These are phyloP conservation scores for Plasmodium ovale DNA, from an alignment of 169 alveolate genomes.

Conservation along the genomic window DNA sequence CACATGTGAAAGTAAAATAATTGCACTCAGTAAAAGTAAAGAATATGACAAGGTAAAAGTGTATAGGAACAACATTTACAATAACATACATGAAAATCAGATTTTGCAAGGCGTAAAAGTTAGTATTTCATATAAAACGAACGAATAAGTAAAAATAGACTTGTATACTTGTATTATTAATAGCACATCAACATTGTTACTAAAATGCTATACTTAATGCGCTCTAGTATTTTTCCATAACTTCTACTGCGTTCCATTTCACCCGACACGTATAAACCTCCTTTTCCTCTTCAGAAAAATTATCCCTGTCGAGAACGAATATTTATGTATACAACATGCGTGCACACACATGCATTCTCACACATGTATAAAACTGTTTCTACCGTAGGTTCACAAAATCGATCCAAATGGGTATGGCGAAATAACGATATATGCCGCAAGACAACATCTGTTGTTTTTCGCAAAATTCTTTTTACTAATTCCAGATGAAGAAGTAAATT, in stretches of 20 bases:
- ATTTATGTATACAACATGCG: too few relatives aligned
- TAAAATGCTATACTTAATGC: background rate
- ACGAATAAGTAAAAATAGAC: background rate
- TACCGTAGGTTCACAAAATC: constrained; percentile 44
- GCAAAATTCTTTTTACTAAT: constrained; percentile 62
- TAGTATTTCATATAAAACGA: constrained; percentile 19
- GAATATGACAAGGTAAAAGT: constrained; percentile 65
- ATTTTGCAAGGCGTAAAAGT: constrained; percentile 72
- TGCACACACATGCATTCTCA: too few relatives aligned
- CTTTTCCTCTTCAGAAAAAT: too few relatives aligned
- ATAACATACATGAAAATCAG: constrained; percentile 61
- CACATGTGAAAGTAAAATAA: constrained; percentile 75
- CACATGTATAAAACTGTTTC: background rate
- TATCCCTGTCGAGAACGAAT: too few relatives aligned
- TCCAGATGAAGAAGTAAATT: constrained; percentile 72
- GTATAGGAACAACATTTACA: constrained; percentile 41
- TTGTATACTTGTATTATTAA: background rate
- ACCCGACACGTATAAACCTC: too few relatives aligned
- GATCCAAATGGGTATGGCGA: constrained; percentile 72
- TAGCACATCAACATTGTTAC: too few relatives aligned
- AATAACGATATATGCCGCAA: constrained; percentile 49
- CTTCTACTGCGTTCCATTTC: too few relatives aligned
- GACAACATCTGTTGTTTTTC: constrained; percentile 44
- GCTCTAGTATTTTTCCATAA: background rate
- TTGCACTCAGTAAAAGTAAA: constrained; percentile 58